phyloP scores from a whole-genome alignment of 352 stramenopile genomes.

The Pythium folliculosum region DNA sequence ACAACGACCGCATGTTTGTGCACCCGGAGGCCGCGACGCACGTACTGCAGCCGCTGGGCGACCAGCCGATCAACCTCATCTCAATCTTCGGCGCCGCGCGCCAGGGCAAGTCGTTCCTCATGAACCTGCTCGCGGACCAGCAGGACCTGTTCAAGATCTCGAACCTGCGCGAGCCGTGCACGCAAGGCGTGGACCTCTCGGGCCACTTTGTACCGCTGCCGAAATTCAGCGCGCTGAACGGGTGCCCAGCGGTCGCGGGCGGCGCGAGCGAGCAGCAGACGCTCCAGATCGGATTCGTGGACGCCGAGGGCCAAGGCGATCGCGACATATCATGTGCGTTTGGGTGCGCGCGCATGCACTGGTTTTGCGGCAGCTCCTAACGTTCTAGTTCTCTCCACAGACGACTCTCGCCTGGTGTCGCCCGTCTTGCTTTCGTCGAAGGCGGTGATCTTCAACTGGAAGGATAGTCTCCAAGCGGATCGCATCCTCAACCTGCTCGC shows the following conservation, averaged over 20 bases:
- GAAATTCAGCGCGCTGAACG: slow-evolving; percentile 73
- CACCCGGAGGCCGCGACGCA: slow-evolving; percentile 48
- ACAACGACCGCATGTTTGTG: slow-evolving; percentile 75
- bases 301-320: slow-evolving; percentile 84
- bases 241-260: slow-evolving; percentile 40
- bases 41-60: slow-evolving; percentile 64
- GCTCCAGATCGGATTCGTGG: slow-evolving; percentile 84
- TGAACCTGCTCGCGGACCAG: slow-evolving; percentile 86
- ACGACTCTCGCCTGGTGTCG: slow-evolving; percentile 83
- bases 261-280: slow-evolving; percentile 28
- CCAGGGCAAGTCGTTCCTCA: slow-evolving; percentile 87
- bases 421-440: slow-evolving; percentile 85
- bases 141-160: slow-evolving; percentile 89
- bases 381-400: slow-evolving; percentile 20
- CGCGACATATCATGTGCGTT: slow-evolving; percentile 81
- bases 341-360: background rate
- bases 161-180: slow-evolving; percentile 84
- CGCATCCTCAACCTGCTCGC: slow-evolving; percentile 85
- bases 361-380: background rate
- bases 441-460: slow-evolving; percentile 90
- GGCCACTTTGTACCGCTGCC: slow-evolving; percentile 71
- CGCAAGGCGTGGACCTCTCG: slow-evolving; percentile 82
- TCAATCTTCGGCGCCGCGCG: slow-evolving; percentile 84
- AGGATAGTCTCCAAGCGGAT: slow-evolving; percentile 84
- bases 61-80: slow-evolving; percentile 79